Evolutionary conservation across 352 stramenopile species (phyloP).

Genomic region (Phytophthora syringae): DNA sequence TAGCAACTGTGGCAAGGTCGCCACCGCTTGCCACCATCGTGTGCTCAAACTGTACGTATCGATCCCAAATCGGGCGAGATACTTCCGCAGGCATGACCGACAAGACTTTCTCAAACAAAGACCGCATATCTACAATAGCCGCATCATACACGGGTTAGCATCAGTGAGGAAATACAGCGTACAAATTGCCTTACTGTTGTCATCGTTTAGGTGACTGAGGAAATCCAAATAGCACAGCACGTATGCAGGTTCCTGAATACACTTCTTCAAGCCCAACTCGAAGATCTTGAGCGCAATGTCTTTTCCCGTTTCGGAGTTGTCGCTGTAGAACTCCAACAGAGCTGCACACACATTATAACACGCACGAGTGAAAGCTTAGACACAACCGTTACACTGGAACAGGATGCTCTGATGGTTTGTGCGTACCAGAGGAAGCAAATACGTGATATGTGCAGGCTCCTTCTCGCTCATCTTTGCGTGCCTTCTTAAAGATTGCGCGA

Average conservation of each 20-base stretch:
- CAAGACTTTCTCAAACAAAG: constrained; percentile 89
- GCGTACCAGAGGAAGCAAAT: constrained; percentile 78
- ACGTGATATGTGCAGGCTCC: constrained; percentile 86
- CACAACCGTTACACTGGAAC: not conserved
- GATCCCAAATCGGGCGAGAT: constrained; percentile 86
- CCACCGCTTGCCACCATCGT: constrained; percentile 87
- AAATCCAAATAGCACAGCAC: constrained; percentile 89
- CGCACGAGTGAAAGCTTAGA: constrained; percentile 13
- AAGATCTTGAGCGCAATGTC: constrained; percentile 92
- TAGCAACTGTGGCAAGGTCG: constrained; percentile 83
- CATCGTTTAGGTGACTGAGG: constrained; percentile 86
- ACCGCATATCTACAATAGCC: constrained; percentile 77
- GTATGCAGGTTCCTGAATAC: constrained; percentile 86
- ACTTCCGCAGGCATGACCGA: constrained; percentile 84
- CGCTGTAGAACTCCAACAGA: constrained; percentile 87
- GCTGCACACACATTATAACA: constrained; percentile 42
- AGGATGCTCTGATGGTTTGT: not conserved
- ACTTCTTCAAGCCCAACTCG: constrained; percentile 89
- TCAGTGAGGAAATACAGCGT: not conserved
- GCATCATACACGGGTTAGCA: not conserved
- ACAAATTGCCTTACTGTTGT: constrained; percentile 76
- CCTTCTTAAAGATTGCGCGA: constrained; percentile 82
- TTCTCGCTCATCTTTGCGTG: constrained; percentile 83
- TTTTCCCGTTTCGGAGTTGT: constrained; percentile 81
- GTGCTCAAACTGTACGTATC: constrained; percentile 89